Conservation (phyloP, 1,139 yeast genomes). For the Meyerozyma elateridarum region DNA sequence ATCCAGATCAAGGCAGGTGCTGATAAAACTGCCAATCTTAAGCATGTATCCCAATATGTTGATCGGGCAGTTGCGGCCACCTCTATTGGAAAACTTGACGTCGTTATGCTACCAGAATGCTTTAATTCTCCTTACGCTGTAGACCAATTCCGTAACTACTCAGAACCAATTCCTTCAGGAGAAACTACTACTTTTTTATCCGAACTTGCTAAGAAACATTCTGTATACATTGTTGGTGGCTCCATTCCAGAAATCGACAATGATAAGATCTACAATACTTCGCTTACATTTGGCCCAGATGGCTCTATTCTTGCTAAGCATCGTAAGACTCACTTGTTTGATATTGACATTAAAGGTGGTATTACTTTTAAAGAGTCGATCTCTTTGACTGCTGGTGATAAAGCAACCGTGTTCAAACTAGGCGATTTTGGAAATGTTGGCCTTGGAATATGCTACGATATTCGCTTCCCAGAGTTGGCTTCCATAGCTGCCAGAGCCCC, state of each 20-base stretch:
- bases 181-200: constrained; percentile 63
- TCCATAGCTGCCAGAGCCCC: constrained; percentile 68
- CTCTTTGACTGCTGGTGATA: constrained; percentile 71
- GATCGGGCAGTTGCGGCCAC: constrained; percentile 47
- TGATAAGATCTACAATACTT: constrained; percentile 72
- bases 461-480: constrained; percentile 89
- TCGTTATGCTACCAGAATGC: constrained; percentile 83
- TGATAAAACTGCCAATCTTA: constrained; percentile 56
- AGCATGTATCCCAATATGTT: constrained; percentile 46
- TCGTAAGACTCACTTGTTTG: constrained; percentile 85
- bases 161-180: constrained; percentile 70
- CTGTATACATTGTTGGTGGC: constrained; percentile 76
- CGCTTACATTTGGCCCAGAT: constrained; percentile 61
- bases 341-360: constrained; percentile 85
- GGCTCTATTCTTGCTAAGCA: constrained; percentile 83
- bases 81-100: constrained; percentile 45
- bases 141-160: constrained; percentile 76
- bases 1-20: constrained; percentile 73
- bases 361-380: constrained; percentile 81
- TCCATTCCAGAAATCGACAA: constrained; percentile 77
- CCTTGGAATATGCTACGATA: constrained; percentile 87
- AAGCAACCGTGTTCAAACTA: constrained; percentile 69
- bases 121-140: constrained; percentile 95
- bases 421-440: constrained; percentile 77
- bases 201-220: constrained; percentile 55